These are phyloP conservation scores for Collybiopsis confluens DNA, from an alignment of 768 basidiomycete species.

Conservation along the genomic window DNA sequence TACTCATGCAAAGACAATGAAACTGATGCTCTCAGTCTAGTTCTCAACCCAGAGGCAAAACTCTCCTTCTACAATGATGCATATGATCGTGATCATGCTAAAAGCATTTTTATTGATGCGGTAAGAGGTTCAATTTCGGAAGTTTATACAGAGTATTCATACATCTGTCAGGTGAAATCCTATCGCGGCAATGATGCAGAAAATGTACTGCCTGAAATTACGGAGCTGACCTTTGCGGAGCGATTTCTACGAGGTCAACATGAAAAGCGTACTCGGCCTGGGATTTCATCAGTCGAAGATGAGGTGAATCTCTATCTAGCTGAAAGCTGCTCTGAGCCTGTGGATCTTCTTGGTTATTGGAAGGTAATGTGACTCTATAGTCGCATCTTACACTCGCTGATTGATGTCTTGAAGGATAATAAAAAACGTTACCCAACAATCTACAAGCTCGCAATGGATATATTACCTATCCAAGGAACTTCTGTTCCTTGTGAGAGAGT, in stretches of 20 bases:
- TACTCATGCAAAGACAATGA: not conserved
- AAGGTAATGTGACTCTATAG: not conserved
- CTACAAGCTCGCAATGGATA: constrained; percentile 19
- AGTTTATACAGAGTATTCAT: too few species aligned
- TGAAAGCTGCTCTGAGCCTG: not conserved
- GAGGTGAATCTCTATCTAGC: not conserved
- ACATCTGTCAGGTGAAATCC: too few species aligned
- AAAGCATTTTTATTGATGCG: not conserved
- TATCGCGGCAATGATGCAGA: too few species aligned
- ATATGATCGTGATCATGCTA: not conserved
- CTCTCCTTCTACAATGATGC: not conserved
- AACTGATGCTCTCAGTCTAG: too few species aligned
- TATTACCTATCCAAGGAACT: constrained; percentile 24
- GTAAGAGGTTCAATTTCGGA: too few species aligned
- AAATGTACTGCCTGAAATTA: too few species aligned
- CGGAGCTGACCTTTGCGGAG: too few species aligned
- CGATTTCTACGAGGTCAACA: too few species aligned
- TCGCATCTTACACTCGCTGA: too few species aligned
- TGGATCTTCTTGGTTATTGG: not conserved
- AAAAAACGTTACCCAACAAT: constrained; percentile 14
- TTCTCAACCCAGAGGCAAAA: not conserved
- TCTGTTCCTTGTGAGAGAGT: constrained; percentile 25
- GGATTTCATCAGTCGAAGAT: not conserved
- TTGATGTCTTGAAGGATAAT: not conserved
- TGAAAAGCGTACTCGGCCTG: too few species aligned